These are phyloP conservation scores for Fusarium keratoplasticum DNA, from an alignment of 2,329 filamentous ascomycete genomes.

Conservation along the genomic window DNA sequence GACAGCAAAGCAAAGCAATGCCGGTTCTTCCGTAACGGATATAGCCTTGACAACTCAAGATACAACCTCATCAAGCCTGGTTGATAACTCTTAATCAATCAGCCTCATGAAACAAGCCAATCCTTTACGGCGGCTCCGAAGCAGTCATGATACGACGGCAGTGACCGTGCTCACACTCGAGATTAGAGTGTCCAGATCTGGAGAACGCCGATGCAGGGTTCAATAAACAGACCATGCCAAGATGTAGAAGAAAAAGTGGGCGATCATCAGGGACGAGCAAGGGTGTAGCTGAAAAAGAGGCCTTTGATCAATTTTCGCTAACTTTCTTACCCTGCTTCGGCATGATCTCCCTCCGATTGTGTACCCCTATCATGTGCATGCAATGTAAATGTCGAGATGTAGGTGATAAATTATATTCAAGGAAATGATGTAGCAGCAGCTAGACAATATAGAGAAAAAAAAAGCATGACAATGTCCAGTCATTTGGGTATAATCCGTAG, in stretches of 20 bases:
- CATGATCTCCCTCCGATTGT: neutral
- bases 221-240: neutral
- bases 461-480: conserved; percentile 28
- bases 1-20: neutral
- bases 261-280: neutral
- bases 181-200: neutral
- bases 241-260: neutral
- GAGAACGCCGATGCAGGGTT: neutral
- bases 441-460: neutral
- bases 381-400: neutral
- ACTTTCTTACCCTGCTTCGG: neutral
- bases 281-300: neutral
- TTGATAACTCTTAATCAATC: neutral
- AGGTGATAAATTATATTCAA: conserved; percentile 2
- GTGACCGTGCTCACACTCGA: neutral
- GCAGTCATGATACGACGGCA: neutral
- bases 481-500: conserved; percentile 42
- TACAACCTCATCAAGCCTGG: neutral
- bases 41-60: neutral
- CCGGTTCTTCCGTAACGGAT: conserved; percentile 13
- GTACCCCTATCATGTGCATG: neutral
- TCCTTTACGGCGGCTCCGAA: neutral
- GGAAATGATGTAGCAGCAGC: neutral
- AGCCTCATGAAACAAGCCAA: neutral
- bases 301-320: neutral